These are phyloP conservation scores for Spathaspora gorwiae DNA, from an alignment of 805 yeast genomes.

Conservation along the genomic window DNA sequence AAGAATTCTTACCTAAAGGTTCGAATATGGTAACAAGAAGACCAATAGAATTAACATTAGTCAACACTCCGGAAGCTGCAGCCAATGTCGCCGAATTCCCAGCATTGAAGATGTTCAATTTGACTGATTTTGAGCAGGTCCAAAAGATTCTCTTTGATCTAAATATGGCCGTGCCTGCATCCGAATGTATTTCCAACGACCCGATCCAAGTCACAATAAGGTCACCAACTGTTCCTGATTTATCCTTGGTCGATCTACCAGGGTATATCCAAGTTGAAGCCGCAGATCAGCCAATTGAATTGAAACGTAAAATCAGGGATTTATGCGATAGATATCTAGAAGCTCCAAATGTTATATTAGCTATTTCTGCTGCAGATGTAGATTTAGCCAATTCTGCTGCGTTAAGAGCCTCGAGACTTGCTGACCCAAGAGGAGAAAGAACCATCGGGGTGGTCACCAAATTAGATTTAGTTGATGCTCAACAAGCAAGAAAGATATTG, in stretches of 20 bases:
- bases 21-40: conserved; percentile 97
- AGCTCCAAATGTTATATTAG: conserved; percentile 89
- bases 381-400: conserved; percentile 97
- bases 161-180: conserved; percentile 85
- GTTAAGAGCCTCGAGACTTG: conserved; percentile 77
- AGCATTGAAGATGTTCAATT: conserved; percentile 70
- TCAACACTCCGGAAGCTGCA: conserved; percentile 76
- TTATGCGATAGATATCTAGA: conserved; percentile 83
- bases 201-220: conserved; percentile 90
- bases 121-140: conserved; percentile 85
- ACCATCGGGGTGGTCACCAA: conserved; percentile 96
- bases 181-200: conserved; percentile 85
- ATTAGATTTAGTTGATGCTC: conserved; percentile 81
- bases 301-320: conserved; percentile 72
- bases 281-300: conserved; percentile 86
- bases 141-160: conserved; percentile 82
- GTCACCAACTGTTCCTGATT: conserved; percentile 85
- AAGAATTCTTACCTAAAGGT: conserved; percentile 95
- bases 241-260: conserved; percentile 91
- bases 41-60: conserved; percentile 90
- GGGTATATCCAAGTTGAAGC: conserved; percentile 97
- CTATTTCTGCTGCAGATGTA: conserved; percentile 96
- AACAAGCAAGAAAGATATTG: conserved; percentile 61
- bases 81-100: conserved; percentile 94
- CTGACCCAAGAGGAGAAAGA: conserved; percentile 93